A percentile compares a stretch with the other conserved stretches of the same genome.
Evolutionary conservation across 1,139 yeast genomes (phyloP).

Genomic region (Barnettozyma hawaiiensis): DNA sequence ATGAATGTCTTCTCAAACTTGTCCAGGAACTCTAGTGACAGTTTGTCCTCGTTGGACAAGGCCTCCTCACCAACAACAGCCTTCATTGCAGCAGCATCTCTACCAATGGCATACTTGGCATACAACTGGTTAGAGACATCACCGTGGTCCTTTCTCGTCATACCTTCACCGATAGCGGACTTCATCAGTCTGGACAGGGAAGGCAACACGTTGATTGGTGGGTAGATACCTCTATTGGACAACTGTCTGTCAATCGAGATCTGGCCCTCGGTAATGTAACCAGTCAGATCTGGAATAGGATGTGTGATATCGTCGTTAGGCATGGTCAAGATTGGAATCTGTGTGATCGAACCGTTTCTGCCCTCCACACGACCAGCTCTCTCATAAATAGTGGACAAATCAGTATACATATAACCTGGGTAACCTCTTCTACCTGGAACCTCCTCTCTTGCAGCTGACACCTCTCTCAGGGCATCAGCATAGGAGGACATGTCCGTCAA

Average conservation of each 20-base stretch:
- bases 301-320: slow-evolving; percentile 99
- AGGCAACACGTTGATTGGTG: slow-evolving; percentile 97
- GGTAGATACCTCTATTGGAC: slow-evolving; percentile 93
- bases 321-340: slow-evolving; percentile 97
- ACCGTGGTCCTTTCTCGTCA: slow-evolving; percentile 99
- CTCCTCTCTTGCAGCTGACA: slow-evolving; percentile 99
- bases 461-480: slow-evolving; percentile 99
- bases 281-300: slow-evolving; percentile 99
- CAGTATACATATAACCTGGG: slow-evolving; percentile 99
- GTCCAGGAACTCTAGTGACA: slow-evolving; percentile 93
- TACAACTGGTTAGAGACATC: slow-evolving; percentile 98
- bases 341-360: slow-evolving; percentile 98
- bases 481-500: slow-evolving; percentile 98
- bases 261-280: slow-evolving; percentile 99
- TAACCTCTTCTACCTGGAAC: slow-evolving; percentile 99
- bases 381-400: slow-evolving; percentile 96
- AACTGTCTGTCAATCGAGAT: slow-evolving; percentile 95
- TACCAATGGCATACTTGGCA: slow-evolving; percentile 99
- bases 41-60: slow-evolving; percentile 91
- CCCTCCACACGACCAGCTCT: slow-evolving; percentile 99
- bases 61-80: slow-evolving; percentile 99
- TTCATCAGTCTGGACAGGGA: slow-evolving; percentile 97
- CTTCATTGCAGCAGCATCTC: slow-evolving; percentile 99
- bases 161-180: slow-evolving; percentile 99
- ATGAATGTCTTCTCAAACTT: slow-evolving; percentile 95